A percentile compares a stretch with the other conserved stretches of the same genome.
Conservation (phyloP, 176 grass and related monocot species). For the Elymus sibiricus region DNA sequence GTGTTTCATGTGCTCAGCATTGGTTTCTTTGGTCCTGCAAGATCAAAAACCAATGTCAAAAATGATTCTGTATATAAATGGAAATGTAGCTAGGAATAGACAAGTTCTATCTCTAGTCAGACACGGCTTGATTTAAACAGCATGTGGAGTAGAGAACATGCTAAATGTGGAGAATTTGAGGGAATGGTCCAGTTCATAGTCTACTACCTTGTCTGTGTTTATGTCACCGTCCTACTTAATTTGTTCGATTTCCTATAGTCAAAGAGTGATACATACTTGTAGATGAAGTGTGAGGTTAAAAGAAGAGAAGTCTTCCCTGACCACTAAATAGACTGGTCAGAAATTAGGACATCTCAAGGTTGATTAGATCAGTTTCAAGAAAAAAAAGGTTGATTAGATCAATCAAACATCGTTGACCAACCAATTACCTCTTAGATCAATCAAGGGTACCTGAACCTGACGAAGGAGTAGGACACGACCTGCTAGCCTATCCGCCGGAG, state of each 20-base stretch:
- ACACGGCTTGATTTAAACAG: neutral
- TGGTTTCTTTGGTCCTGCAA: neutral
- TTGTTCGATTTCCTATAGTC: neutral
- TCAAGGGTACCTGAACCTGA: constrained; percentile 29
- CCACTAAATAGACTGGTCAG: neutral
- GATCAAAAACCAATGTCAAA: neutral
- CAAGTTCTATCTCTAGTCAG: neutral
- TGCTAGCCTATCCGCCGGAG: neutral
- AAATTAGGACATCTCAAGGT: neutral
- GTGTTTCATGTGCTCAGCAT: constrained; percentile 21
- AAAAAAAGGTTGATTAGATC: neutral
- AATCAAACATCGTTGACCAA: neutral
- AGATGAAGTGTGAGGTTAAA: neutral
- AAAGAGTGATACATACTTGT: neutral
- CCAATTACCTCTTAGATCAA: neutral
- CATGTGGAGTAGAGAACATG: neutral
- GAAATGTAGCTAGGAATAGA: neutral
- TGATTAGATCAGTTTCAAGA: neutral
- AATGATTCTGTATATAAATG: neutral
- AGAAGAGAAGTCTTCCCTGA: neutral
- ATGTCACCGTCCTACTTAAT: neutral
- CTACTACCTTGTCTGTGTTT: neutral
- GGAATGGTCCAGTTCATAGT: neutral
- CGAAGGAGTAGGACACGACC: neutral
- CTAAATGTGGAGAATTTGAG: too few relatives aligned